These are phyloP conservation scores for Wickerhamomyces strasburgensis DNA, from an alignment of 805 yeast genomes.

Conservation along the genomic window DNA sequence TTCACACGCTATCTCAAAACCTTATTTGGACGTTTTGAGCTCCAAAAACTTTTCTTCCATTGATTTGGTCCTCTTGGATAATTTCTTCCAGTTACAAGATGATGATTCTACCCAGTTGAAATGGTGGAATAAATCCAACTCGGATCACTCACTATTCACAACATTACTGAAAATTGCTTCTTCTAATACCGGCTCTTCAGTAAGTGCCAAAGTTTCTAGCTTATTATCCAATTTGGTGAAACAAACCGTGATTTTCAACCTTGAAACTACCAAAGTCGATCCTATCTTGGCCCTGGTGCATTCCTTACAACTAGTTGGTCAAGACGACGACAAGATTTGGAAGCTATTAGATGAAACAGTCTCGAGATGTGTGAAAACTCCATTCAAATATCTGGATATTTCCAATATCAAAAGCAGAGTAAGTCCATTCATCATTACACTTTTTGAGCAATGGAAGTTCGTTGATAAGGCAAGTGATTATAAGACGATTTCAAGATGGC, in stretches of 20 bases:
- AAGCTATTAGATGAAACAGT: conserved; percentile 69
- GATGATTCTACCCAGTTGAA: conserved; percentile 48
- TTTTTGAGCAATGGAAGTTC: conserved; percentile 68
- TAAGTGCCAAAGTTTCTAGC: conserved; percentile 36
- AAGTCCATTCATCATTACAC: conserved; percentile 53
- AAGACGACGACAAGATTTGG: conserved; percentile 41
- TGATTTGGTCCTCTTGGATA: conserved; percentile 55
- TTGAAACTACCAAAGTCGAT: conserved; percentile 37
- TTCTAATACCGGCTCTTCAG: conserved; percentile 28
- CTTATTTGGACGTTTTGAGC: conserved; percentile 32
- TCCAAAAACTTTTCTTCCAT: conserved; percentile 37
- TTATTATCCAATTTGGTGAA: conserved; percentile 44
- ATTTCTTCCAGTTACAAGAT: conserved; percentile 57
- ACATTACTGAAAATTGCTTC: conserved; percentile 53
- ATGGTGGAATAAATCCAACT: conserved; percentile 69
- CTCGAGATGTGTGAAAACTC: conserved; percentile 63
- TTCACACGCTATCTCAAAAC: conserved; percentile 29
- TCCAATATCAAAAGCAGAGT: conserved; percentile 32
- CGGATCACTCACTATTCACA: conserved; percentile 59
- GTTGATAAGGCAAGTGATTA: conserved; percentile 30
- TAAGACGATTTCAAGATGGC: conserved; percentile 40
- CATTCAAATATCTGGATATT: conserved; percentile 78
- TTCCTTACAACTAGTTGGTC: conserved; percentile 34
- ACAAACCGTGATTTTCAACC: conserved; percentile 52
- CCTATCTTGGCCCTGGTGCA: conserved; percentile 53